Base-by-base conservation (phyloP, 2,329 filamentous ascomycete genomes). In the Pseudocercospora vitis region DNA sequence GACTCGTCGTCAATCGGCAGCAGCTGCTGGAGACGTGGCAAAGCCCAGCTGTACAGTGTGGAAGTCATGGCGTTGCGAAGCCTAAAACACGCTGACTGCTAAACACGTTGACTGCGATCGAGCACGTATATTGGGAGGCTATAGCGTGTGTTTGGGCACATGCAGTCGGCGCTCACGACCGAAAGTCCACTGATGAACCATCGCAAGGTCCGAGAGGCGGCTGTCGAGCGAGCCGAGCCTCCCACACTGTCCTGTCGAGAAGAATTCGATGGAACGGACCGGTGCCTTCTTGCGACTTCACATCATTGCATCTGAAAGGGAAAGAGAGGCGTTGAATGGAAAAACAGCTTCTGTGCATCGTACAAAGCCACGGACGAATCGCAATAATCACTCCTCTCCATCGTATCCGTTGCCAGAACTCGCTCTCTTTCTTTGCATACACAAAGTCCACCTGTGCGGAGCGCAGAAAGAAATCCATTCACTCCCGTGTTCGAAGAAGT, bases 1-100 rank as follows among this genome's bases (percentile, higher is more conserved):
- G 92, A 91, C 9, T 88, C 85, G 29, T 95, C 85, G 29, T 95
- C 91, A 8, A 97, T 78, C 6, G 91, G 90, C 1, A 99, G 80
- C 12, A 99, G 79, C 67, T 84, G 84, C 19, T 86, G 84, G 6
- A 99, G 82, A 68, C 91, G 89, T 45, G 86, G 78, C 33, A 85
- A 65, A 23, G 84, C 83, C 84, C 84, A 86, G 9, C 60, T 49
- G 19, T 66, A 57, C 19, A 71, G 51, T 21, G 65, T n/a, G n/a
- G n/a, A n/a, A n/a, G n/a, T n/a, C n/a, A n/a, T n/a, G n/a, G n/a
- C n/a, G n/a, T n/a, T n/a, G n/a, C n/a, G n/a, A n/a, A n/a, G n/a
- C n/a, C n/a, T n/a, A n/a, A n/a, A n/a, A n/a, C n/a, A n/a, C n/a
- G n/a, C n/a, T n/a, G n/a, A n/a, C n/a, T n/a, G n/a, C n/a, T n/a